phyloP scores from a whole-genome alignment of 306 rosid species.

The Prunus salicina region DNA sequence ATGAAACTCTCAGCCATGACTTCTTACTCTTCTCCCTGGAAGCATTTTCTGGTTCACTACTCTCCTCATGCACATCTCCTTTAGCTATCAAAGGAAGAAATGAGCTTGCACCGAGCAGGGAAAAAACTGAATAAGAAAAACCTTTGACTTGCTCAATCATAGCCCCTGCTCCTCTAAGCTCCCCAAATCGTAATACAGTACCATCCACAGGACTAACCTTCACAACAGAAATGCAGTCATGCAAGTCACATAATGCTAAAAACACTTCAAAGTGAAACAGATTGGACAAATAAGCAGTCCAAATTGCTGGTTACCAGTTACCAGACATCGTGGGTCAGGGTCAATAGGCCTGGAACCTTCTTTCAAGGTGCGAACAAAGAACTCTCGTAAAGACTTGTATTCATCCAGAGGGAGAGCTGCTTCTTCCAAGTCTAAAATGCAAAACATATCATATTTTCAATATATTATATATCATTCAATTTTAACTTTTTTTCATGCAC shows the following conservation, averaged over 20 bases:
- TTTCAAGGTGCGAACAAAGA: constrained; percentile 77
- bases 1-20: constrained; percentile 83
- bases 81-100: constrained; percentile 59
- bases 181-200: constrained; percentile 77
- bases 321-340: constrained; percentile 79
- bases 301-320: constrained; percentile 76
- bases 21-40: constrained; percentile 49
- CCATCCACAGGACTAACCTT: constrained; percentile 98
- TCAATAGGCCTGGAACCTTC: constrained; percentile 90
- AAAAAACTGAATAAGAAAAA: constrained; percentile 74
- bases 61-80: constrained; percentile 43
- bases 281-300: constrained; percentile 25
- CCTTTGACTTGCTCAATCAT: constrained; percentile 99
- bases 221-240: constrained; percentile 23
- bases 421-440: constrained; percentile 73
- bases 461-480: neutral
- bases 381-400: constrained; percentile 69
- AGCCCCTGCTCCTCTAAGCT: constrained; percentile 82
- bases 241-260: constrained; percentile 20
- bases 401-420: constrained; percentile 81
- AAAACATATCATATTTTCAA: neutral
- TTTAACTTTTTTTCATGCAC: neutral
- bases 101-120: constrained; percentile 86
- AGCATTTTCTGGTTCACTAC: constrained; percentile 42
- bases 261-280: constrained; percentile 17